Percentiles rank a stretch among this genome's conserved stretches.
These are phyloP conservation scores for Salix caprea DNA, from an alignment of 345 rosid species.

Conservation along the genomic window DNA sequence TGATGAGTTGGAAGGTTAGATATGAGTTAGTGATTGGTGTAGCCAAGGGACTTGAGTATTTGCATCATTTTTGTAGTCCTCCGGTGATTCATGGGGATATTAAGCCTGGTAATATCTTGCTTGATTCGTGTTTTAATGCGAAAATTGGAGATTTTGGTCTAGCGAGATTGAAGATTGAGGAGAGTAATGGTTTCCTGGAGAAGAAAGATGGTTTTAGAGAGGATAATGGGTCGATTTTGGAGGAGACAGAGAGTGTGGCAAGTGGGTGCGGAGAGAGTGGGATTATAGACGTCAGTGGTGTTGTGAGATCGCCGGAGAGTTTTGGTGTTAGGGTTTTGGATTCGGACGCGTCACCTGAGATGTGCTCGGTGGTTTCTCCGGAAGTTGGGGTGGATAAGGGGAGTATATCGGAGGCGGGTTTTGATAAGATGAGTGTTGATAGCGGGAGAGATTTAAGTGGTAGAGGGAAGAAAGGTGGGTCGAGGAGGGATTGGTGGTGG, in stretches of 20 bases:
- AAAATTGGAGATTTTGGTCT: constrained; percentile 79
- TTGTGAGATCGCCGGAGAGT: constrained; percentile 50
- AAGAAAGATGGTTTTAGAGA: constrained; percentile 27
- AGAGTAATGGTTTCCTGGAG: constrained; percentile 29
- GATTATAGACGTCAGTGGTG: constrained; percentile 12
- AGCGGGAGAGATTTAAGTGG: constrained; percentile 9
- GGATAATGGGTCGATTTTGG: constrained; percentile 70
- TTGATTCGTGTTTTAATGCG: constrained; percentile 52
- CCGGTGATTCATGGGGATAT: constrained; percentile 63
- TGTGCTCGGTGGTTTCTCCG: constrained; percentile 29
- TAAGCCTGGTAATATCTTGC: constrained; percentile 62
- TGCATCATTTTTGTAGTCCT: constrained; percentile 41
- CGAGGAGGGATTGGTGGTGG: constrained; percentile 28
- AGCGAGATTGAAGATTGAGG: constrained; percentile 56
- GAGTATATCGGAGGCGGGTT: constrained; percentile 42
- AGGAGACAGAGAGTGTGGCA: constrained; percentile 56
- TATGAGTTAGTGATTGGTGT: constrained; percentile 18
- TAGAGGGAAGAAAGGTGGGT: constrained; percentile 12
- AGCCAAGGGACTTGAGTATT: constrained; percentile 18
- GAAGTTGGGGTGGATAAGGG: constrained; percentile 41
- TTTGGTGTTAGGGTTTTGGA: constrained; percentile 38
- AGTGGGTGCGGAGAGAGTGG: constrained; percentile 52
- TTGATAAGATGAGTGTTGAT: constrained; percentile 16
- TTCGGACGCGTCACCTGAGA: constrained; percentile 39
- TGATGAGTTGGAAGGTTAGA: constrained; percentile 54